Percentiles rank a stretch among this genome's conserved stretches.
Evolutionary conservation across 805 yeast species (phyloP).

Genomic region (Myxozyma udenii): DNA sequence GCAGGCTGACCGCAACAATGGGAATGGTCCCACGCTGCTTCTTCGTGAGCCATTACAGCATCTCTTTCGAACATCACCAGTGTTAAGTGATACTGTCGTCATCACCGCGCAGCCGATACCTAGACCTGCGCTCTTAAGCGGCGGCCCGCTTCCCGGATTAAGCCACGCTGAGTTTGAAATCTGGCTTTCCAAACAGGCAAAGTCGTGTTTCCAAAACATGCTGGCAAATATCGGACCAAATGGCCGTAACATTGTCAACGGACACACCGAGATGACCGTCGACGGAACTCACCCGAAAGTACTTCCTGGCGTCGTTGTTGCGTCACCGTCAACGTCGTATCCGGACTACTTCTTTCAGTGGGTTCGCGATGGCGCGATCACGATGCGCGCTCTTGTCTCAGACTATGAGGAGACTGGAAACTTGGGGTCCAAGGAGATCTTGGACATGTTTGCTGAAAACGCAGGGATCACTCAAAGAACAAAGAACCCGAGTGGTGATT

Average conservation of each 20-base stretch:
- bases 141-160: too few relatives aligned
- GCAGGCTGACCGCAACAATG: too few relatives aligned
- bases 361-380: slow-evolving; percentile 86
- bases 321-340: slow-evolving; percentile 66
- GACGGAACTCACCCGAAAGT: slow-evolving; percentile 22
- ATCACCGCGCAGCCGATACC: too few relatives aligned
- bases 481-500: slow-evolving; percentile 66
- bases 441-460: slow-evolving; percentile 64
- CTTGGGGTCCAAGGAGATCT: slow-evolving; percentile 31
- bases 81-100: too few relatives aligned
- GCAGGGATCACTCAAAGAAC: slow-evolving; percentile 60
- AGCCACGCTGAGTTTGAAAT: background rate
- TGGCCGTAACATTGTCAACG: slow-evolving; percentile 34
- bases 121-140: too few relatives aligned
- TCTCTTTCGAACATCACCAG: too few relatives aligned
- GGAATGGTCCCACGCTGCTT: too few relatives aligned
- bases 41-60: too few relatives aligned
- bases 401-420: slow-evolving; percentile 47
- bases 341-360: slow-evolving; percentile 90
- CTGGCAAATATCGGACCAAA: slow-evolving; percentile 57
- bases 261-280: too few relatives aligned
- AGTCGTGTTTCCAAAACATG: slow-evolving; percentile 46
- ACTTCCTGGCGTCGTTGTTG: slow-evolving; percentile 74
- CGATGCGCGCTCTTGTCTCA: slow-evolving; percentile 55
- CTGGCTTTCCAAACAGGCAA: slow-evolving; percentile 50